Evolutionary conservation across 495 filamentous ascomycete genomes (phyloP), one percentile per base, ranked within the genome.

Genomic region (Penicillium coffeae): DNA sequence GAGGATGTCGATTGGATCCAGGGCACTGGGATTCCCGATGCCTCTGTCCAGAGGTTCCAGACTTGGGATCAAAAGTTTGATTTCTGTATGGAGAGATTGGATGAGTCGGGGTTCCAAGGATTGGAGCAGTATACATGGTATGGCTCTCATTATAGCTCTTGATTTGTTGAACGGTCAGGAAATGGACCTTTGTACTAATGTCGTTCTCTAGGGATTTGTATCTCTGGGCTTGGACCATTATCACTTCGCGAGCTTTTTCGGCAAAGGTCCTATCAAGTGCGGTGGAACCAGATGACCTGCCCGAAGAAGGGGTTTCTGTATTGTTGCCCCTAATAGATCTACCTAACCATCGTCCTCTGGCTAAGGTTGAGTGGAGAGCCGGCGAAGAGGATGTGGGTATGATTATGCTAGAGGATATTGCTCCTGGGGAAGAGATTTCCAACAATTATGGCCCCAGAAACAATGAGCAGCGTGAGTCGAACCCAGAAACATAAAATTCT

Each of bases 371-470:
- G 52, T 87, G 84, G 84, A 65, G 73, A 12, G 78, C 81, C 33
- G 73, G 71, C 0, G 52, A 57, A 0, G 56, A 68, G 19, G 60
- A 69, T 32, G 72, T 83, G 41, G 68, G 58, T 18, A 71, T 85
- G 47, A 57, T 75, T 19, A 62, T 76, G 8, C 57, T 76, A 19
- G 74, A 81, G 15, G 33, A 64, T 8, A 56, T 80, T n/a, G 21
- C 56, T 5, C 59, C 70, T 8, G 80, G 79, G 2, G 52, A 71
- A 9, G 78, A 87, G 56, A 72, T 87, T 15, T 76, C 69, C 19
- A 88, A 88, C 55, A 88, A 88, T 57, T 88, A 88, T 49, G 83
- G 79, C 0, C 76, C 82, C 3, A 82, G 85, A 41, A 72, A 78
- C 42, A 88, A 88, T 48, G 83, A 82, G 54, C 81, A 86, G 55